Base-by-base conservation (phyloP, 169 alveolate genomes). In the Plasmodium malariae region DNA sequence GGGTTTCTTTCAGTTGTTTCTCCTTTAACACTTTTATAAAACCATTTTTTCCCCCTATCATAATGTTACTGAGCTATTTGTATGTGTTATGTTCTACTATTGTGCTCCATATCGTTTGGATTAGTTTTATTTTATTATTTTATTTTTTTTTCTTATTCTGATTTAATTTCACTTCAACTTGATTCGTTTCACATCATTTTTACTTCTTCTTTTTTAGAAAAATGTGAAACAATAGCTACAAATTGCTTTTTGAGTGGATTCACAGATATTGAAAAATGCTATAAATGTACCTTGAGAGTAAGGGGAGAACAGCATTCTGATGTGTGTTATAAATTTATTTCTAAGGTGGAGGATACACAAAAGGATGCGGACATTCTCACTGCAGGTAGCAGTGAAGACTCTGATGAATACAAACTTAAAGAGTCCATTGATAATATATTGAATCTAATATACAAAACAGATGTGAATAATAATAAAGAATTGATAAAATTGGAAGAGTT, bases 201-300 rank as follows among this genome's bases (percentile, higher is more conserved):
- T 14, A 12, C n/a, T 26, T 24, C 24, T 9, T 37, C 17, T 24
- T 0, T n/a, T 5, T 1, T 17, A 74, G 88, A 74, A 28, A 74
- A 74, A 28, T 74, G 88, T 21, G 26, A 36, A 14, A 6, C 71
- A 9, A 74, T 74, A 5, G 43, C 88, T 0, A 55, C 59, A 17
- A 43, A 74, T 11, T 74, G 88, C 43, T 74, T 74, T 21, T 45
- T 74, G 57, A 74, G 48, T 49, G 88, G 88, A 74, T 55, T 55
- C 28, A n/a, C 57, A 7, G 48, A 74, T 28, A 74, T 74, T 17
- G 88, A 74, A 14, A 57, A 74, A 17, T 74, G 88, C 51, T 57
- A 9, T 37, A 48, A 74, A 48, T 74, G 88, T 28, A 21, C 72
- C 24, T 43, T 74, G 12, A 28, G 54, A 32, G 55, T 74, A 17